Base-by-base conservation (phyloP, 176 grass and related monocot genomes). In the Bolboschoenus planiculmis region DNA sequence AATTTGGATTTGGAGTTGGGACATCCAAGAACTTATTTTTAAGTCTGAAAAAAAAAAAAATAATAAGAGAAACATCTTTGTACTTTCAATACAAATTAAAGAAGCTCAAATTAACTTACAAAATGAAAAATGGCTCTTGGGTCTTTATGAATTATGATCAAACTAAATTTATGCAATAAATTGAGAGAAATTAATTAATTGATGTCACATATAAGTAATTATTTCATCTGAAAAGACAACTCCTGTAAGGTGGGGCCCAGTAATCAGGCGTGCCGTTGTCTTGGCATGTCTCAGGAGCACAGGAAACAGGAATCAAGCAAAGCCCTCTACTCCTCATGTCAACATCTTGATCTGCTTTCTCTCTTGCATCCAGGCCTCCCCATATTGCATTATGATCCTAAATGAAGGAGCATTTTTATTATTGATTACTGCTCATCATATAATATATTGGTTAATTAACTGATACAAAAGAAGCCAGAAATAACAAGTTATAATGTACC, bases 241-340 rank as follows among this genome's bases (percentile, higher is more conserved):
- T 87, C 88, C 89, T 87, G 83, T 91, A 98, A 20, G 90, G n/a
- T 15, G 90, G 89, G 79, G 84, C 89, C 90, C 90, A 98, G 89
- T 95, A 95, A 85, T 95, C 95, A 62, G 88, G 86, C 0, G 87
- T 78, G 37, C 81, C 89, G 58, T 84, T 93, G 10, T 98, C 95
- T 81, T 83, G 73, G 86, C 94, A 94, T 11, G 87, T 60, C 48
- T 86, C 58, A 2, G 92, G 89, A 20, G 86, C 91, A 78, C 89
- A 93, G 30, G 95, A 98, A 62, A 93, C 84, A 81, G 92, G 95
- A 77, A 98, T 86, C 64, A 95, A 78, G 84, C 95, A 98, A 82
- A 98, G 92, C 21, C 95, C 92, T 54, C 86, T 95, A 76, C 90
- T 91, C 68, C 82, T 92, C 77, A 98, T 82, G 66, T 93, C 92